A percentile compares a stretch with the other conserved stretches of the same genome.
These are phyloP conservation scores for Nectriaceae sp. DNA, from an alignment of 2,329 filamentous ascomycete genomes.

Conservation along the genomic window DNA sequence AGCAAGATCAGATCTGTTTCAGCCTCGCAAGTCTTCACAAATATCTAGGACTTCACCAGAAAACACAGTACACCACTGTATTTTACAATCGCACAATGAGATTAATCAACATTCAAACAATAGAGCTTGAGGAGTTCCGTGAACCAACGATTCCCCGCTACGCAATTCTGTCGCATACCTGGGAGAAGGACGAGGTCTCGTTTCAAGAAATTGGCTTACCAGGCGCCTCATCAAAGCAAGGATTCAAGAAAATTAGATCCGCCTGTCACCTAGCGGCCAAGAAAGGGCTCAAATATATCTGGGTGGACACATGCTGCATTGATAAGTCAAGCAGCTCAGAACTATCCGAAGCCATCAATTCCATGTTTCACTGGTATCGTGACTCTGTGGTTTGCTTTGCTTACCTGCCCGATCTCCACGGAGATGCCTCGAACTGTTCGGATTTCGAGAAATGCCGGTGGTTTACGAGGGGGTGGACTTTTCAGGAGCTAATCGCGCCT, in stretches of 20 bases:
- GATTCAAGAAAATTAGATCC: conserved; percentile 14
- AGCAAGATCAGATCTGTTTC: too few species aligned
- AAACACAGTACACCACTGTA: too few species aligned
- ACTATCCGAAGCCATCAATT: conserved; percentile 24
- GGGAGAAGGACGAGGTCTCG: conserved; percentile 11
- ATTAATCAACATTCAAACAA: too few species aligned
- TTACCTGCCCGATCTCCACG: conserved; percentile 4
- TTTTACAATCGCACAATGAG: too few species aligned
- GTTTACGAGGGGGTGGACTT: conserved; percentile 24
- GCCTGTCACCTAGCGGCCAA: conserved; percentile 1
- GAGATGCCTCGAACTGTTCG: too few species aligned
- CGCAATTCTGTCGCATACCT: conserved; percentile 16
- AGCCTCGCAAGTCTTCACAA: too few species aligned
- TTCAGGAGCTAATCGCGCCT: conserved; percentile 21
- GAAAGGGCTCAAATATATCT: conserved; percentile 7
- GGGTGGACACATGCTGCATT: conserved; percentile 18
- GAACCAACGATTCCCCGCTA: too few species aligned
- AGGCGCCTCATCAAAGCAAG: conserved; percentile 11
- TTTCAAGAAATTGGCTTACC: background rate
- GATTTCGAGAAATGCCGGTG: conserved; percentile 13
- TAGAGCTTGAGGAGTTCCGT: too few species aligned
- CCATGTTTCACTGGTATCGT: conserved; percentile 32
- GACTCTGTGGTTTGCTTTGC: conserved; percentile 13
- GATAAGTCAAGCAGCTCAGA: conserved; percentile 17
- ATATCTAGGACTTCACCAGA: too few species aligned